phyloP scores from a whole-genome alignment of 1,284 basidiomycete species.

The Trichosporon sp. region DNA sequence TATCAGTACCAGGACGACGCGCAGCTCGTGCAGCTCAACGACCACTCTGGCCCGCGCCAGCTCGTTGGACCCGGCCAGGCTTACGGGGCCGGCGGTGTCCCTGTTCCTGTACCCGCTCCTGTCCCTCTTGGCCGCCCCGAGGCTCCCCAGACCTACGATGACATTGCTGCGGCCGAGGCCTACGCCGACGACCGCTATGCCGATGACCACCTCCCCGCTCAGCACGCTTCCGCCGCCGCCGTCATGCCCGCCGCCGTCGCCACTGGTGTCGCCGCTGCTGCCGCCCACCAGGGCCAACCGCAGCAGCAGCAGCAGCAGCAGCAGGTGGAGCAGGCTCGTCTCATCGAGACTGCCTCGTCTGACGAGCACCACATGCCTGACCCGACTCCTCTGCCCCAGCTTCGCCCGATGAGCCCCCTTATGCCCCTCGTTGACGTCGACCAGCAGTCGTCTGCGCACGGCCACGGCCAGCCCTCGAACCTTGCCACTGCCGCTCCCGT shows the following conservation, averaged over 20 bases:
- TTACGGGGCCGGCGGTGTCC: slow-evolving; percentile 17
- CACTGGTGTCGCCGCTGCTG: background rate
- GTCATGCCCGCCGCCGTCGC: slow-evolving; percentile 11
- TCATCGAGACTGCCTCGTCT: slow-evolving; percentile 16
- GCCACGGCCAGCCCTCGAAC: background rate
- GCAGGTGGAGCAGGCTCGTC: slow-evolving; percentile 7
- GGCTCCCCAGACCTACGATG: slow-evolving; percentile 40
- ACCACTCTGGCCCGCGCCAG: slow-evolving; percentile 36
- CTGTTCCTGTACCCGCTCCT: slow-evolving; percentile 35
- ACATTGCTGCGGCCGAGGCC: slow-evolving; percentile 44
- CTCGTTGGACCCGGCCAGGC: slow-evolving; percentile 42
- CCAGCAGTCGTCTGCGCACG: background rate
- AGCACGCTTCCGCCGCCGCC: slow-evolving; percentile 21
- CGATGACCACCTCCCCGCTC: slow-evolving; percentile 28
- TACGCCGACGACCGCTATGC: slow-evolving; percentile 36
- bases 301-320: slow-evolving; percentile 16
- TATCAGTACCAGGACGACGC: slow-evolving; percentile 23
- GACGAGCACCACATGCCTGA: slow-evolving; percentile 18
- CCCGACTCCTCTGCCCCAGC: slow-evolving; percentile 38
- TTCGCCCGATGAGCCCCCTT: slow-evolving; percentile 47
- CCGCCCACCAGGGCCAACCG: background rate
- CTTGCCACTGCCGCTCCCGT: background rate
- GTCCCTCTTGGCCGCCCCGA: slow-evolving; percentile 49
- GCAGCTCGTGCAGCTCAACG: slow-evolving; percentile 31
- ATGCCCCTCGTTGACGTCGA: slow-evolving; percentile 27